A percentile compares a stretch with the other conserved stretches of the same genome.
These are phyloP conservation scores for Candolleomyces eurysporus DNA, from an alignment of 768 basidiomycete species.

Conservation along the genomic window DNA sequence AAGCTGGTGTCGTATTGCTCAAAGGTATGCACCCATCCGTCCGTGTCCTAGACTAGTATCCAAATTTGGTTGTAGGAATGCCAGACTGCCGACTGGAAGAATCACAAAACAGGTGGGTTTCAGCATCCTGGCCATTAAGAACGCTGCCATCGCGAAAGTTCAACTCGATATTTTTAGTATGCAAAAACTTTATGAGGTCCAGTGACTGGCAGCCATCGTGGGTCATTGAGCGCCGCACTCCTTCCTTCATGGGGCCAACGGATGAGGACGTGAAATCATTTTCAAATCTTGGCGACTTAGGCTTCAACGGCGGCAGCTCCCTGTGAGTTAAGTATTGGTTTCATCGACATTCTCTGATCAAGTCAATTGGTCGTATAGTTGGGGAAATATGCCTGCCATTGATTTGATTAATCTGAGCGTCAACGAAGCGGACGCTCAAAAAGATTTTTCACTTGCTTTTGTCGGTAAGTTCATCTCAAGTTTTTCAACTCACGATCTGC, in stretches of 20 bases:
- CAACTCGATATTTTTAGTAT: neutral
- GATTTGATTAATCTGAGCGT: neutral
- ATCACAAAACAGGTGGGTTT: neutral
- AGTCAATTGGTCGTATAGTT: neutral
- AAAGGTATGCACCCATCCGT: constrained; percentile 16
- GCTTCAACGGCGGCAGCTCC: neutral
- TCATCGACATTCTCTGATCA: neutral
- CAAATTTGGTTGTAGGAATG: neutral
- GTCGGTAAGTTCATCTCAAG: neutral
- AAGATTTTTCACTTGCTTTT: neutral
- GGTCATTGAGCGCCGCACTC: neutral
- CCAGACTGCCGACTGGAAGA: neutral
- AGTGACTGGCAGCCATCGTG: neutral
- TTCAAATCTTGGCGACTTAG: no score
- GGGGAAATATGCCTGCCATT: neutral
- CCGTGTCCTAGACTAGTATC: neutral
- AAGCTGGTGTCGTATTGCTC: constrained; percentile 46
- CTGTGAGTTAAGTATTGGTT: neutral
- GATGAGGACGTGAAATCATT: neutral
- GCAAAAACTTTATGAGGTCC: neutral
- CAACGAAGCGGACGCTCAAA: neutral
- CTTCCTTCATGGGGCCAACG: neutral
- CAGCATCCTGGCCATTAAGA: no score
- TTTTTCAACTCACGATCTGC: neutral
- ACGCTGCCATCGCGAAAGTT: no score